Evolutionary conservation across 306 rosid species (phyloP).

Genomic region (Neltuma alba): DNA sequence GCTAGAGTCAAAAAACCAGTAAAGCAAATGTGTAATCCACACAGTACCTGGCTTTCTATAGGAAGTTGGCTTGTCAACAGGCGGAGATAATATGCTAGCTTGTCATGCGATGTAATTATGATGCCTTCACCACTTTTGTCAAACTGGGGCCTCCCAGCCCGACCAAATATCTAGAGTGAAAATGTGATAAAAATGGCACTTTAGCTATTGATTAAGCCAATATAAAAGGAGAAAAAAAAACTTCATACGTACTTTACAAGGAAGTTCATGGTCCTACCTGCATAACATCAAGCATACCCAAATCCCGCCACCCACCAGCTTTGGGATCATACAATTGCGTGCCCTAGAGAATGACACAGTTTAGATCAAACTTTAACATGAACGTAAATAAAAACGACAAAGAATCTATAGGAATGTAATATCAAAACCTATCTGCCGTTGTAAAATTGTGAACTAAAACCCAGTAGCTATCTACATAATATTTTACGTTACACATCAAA

Average conservation of each 20-base stretch:
- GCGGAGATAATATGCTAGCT: conserved; percentile 86
- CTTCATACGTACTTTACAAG: conserved; percentile 20
- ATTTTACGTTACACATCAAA: conserved; percentile 12
- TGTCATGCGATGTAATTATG: conserved; percentile 93
- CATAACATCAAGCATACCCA: conserved; percentile 99
- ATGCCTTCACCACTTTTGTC: conserved; percentile 99
- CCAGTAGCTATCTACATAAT: conserved; percentile 15
- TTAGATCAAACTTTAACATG: conserved; percentile 24
- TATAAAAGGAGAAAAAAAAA: conserved; percentile 14
- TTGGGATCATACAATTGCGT: conserved; percentile 96
- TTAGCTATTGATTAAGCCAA: conserved; percentile 8
- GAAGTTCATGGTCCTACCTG: conserved; percentile 58
- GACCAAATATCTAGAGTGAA: conserved; percentile 79
- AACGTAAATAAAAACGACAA: conserved; percentile 26
- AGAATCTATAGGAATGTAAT: conserved; percentile 14
- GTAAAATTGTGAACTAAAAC: conserved; percentile 20
- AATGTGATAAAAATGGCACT: conserved; percentile 33
- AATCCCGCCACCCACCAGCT: conserved; percentile 98
- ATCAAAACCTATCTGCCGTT: conserved; percentile 8
- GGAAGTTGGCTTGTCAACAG: conserved; percentile 94
- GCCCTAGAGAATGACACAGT: conserved; percentile 58
- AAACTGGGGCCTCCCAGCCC: conserved; percentile 98
- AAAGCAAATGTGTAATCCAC: conserved; percentile 24
- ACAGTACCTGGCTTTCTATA: conserved; percentile 92
- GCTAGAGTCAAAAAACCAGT: conserved; percentile 24